Base-by-base conservation (phyloP, 1,139 yeast genomes). In the Yamadazyma siamensis region DNA sequence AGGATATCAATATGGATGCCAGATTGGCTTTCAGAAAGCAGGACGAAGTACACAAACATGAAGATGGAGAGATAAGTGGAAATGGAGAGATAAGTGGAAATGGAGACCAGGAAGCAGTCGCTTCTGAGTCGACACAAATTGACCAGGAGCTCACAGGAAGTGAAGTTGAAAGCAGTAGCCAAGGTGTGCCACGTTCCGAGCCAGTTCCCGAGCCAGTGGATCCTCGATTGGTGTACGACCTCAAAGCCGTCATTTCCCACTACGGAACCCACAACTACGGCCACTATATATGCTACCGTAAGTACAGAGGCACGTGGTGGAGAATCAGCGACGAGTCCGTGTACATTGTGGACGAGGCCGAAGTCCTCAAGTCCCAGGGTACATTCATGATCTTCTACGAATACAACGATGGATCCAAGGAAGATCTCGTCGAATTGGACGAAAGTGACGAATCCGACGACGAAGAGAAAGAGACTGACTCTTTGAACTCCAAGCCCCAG, bases 221-320 rank as follows among this genome's bases (percentile, higher is more conserved):
- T 29, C 54, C 76, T 3, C 63, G 68, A 9, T 54, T 79, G 29
- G 59, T 71, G 18, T 89, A 89, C 52, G 69, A 77, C 28, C 68
- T 89, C 36, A 84, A 83, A 48, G 87, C 96, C 2, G 94, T 85
- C 1, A 84, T 89, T 29, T 80, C 89, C 1, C 97, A 89, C 54
- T 88, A 80, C 52, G 97, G 97, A 29, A 84, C 95, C 3, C 96
- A 89, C 49, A 87, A 89, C 50, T 89, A 87, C 54, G 97, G 97
- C 13, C 97, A 89, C 54, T 89, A 89, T 54, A 86, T 89, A 36
- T 86, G 94, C 30, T 89, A 75, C 59, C 75, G 96, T 47, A 80
- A 77, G 46, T 71, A 67, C 36, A 71, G 94, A 46, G 94, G 94
- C 1, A 70, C 78, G 9, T 89, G 97, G 96, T 88, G 96, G 95